phyloP scores from a whole-genome alignment of 345 rosid species.

The Anacardium occidentale region DNA sequence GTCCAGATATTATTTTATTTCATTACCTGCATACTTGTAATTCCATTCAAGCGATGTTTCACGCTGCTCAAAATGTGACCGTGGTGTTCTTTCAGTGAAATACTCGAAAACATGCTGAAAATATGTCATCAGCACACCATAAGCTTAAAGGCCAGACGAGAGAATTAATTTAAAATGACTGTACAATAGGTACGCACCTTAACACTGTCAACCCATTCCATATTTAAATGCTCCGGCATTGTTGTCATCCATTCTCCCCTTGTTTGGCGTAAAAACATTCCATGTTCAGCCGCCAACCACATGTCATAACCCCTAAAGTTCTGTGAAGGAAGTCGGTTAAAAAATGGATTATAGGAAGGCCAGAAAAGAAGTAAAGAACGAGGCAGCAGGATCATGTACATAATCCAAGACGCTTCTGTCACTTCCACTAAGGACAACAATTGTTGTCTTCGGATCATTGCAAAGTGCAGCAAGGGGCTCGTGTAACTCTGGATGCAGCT shows the following conservation, averaged over 20 bases:
- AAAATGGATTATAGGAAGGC: slow-evolving; percentile 1
- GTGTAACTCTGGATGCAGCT: slow-evolving; percentile 80
- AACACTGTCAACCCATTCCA: slow-evolving; percentile 99
- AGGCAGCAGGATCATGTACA: slow-evolving; percentile 35
- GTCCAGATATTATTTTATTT: not conserved
- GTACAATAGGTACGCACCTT: slow-evolving; percentile 53
- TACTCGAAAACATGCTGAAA: slow-evolving; percentile 95
- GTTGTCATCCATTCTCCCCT: slow-evolving; percentile 98
- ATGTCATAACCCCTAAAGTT: slow-evolving; percentile 78
- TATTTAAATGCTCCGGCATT: slow-evolving; percentile 97
- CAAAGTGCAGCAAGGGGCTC: slow-evolving; percentile 66
- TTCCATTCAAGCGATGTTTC: slow-evolving; percentile 97
- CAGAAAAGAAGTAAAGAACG: slow-evolving; percentile 13
- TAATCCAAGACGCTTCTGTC: slow-evolving; percentile 67
- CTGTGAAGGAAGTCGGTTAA: slow-evolving; percentile 41
- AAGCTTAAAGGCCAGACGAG: slow-evolving; percentile 19
- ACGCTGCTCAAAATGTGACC: slow-evolving; percentile 86
- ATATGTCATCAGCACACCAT: slow-evolving; percentile 29
- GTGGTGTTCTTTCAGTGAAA: slow-evolving; percentile 93
- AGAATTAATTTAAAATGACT: slow-evolving; percentile 3
- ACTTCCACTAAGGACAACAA: slow-evolving; percentile 94
- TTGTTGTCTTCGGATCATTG: slow-evolving; percentile 69
- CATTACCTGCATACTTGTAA: slow-evolving; percentile 95
- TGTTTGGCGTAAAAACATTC: slow-evolving; percentile 89
- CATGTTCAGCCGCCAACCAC: slow-evolving; percentile 99